Conservation (phyloP, 345 rosid species). For the Brassica carinata region DNA sequence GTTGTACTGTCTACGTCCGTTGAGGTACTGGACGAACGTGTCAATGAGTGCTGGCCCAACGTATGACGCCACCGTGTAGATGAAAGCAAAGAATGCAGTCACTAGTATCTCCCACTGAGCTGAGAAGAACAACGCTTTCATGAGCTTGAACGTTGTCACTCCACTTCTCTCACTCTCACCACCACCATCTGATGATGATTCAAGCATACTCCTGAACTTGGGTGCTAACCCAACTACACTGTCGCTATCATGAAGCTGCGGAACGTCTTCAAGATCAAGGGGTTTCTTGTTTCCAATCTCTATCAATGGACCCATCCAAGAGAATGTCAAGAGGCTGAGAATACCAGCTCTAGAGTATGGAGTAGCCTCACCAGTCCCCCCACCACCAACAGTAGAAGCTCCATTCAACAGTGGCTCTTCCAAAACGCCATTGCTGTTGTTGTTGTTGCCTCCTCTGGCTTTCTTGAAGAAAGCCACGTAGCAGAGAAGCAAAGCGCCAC, state of each 20-base stretch:
- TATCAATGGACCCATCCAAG: slow-evolving; percentile 51
- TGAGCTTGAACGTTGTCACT: slow-evolving; percentile 42
- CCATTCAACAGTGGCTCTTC: slow-evolving; percentile 50
- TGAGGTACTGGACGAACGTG: slow-evolving; percentile 56
- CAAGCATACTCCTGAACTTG: slow-evolving; percentile 40
- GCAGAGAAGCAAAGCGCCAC: slow-evolving; percentile 49
- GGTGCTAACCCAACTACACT: slow-evolving; percentile 36
- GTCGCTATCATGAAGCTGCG: slow-evolving; percentile 44
- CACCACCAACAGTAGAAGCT: slow-evolving; percentile 2
- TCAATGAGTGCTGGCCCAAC: slow-evolving; percentile 52
- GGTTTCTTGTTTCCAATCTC: slow-evolving; percentile 46
- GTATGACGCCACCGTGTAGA: slow-evolving; percentile 41
- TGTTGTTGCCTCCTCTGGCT: background rate
- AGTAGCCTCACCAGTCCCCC: slow-evolving; percentile 34
- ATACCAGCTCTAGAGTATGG: slow-evolving; percentile 49
- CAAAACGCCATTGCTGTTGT: slow-evolving; percentile 31
- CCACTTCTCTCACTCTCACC: slow-evolving; percentile 23
- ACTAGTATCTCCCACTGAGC: slow-evolving; percentile 40
- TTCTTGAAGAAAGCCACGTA: background rate
- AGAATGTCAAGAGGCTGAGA: slow-evolving; percentile 45
- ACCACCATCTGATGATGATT: slow-evolving; percentile 19
- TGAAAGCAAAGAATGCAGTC: slow-evolving; percentile 34
- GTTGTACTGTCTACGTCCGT: slow-evolving; percentile 37
- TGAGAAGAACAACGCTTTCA: slow-evolving; percentile 41
- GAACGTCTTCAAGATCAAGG: slow-evolving; percentile 50